Evolutionary conservation across 2,329 filamentous ascomycete species (phyloP), one percentile per base, ranked within the genome.

Genomic region (Pochonia chlamydosporia): DNA sequence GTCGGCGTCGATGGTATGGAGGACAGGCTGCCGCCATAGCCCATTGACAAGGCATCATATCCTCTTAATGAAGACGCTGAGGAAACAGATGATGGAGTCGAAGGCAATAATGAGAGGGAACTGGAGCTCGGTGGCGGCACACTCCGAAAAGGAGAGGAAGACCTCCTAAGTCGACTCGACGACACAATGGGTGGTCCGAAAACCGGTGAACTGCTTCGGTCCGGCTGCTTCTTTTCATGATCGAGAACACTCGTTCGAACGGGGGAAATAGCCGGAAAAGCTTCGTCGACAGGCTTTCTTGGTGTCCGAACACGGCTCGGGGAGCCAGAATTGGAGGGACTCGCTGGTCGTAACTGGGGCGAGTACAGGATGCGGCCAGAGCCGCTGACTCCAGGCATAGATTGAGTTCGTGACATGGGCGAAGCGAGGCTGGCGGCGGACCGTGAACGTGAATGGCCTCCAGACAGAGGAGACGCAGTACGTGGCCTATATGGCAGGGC

Each of bases 1-100:
- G 89, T 95, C 0, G 92, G 92, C 0, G 92, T 96, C 0, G 89
- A 95, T 1, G 91, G 85, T 4, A 85, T 68, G 0, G 81, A 84
- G 0, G 81, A 83, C 10, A 73, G 61, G 13, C 71, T 67, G 30
- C 74, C 76, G 47, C 66, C 69, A 53, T 78, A 76, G 54, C 66
- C 66, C 46, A 63, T 67, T 3, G 72, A 68, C 40, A 73, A 66
- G 10, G 69, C 63, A 49, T 84, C 78, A 52, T 72, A 68, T 25
- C 60, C 57, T 44, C 72, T 66, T 52, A 76, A 76, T 1, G 74
- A 74, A 0, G 77, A 75, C 2, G 73, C 72, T 3, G 78, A 71
- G 6, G 69, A 55, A 20, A 52, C 62, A 2, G 74, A 71, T 2
- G 75, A 74, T 4, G 76, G 73, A 6, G 76, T 76, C 2, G 70